Base-by-base conservation (phyloP, 208 protist species). In the Crithidia bombi region DNA sequence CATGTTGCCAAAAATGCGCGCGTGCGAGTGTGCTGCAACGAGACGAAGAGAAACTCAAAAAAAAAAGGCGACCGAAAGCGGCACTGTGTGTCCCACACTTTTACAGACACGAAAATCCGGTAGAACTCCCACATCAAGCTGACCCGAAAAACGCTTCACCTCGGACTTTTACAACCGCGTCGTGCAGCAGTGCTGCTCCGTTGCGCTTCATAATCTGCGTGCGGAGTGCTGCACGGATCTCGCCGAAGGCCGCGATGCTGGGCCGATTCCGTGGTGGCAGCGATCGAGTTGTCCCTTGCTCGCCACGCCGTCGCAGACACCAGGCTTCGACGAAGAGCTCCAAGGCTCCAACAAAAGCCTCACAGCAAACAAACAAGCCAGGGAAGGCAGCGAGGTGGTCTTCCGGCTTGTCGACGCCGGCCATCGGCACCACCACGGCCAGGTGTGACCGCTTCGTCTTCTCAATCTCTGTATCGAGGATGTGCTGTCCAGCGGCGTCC, bases 401-500 rank as follows among this genome's bases (percentile, higher is more conserved):
- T 41, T 47, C 71, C 1, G 56, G 57, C 7, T n/a, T 50, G 17
- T 50, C 47, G 14, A n/a, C 11, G 30, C 49, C 28, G n/a, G 21
- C 26, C 49, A 61, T 28, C 14, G 56, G 57, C 33, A 65, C 52
- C 47, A 44, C 61, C 30, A 46, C 9, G 7, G 49, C 23, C 26
- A 73, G 4, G 30, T 38, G 57, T 28, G 54, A 44, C 19, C 39
- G 62, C 23, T 23, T 19, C 25, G 46, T 41, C 43, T 73, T 58
- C 36, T 21, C 52, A 6, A 83, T 57, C 41, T 66, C 56, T 1
- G 61, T 65, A 11, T 74, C 49, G 6, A 82, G 64, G 21, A 78
- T 54, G 23, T 82, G 80, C 28, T 70, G 65, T 11, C 69, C 61
- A 0, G 74, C 76, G 0, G 65, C 58, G 43, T 93, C 85, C 51